Evolutionary conservation across 2,329 filamentous ascomycete genomes (phyloP), one percentile per base, ranked within the genome.

Genomic region (Aphanoascus verrucosus): DNA sequence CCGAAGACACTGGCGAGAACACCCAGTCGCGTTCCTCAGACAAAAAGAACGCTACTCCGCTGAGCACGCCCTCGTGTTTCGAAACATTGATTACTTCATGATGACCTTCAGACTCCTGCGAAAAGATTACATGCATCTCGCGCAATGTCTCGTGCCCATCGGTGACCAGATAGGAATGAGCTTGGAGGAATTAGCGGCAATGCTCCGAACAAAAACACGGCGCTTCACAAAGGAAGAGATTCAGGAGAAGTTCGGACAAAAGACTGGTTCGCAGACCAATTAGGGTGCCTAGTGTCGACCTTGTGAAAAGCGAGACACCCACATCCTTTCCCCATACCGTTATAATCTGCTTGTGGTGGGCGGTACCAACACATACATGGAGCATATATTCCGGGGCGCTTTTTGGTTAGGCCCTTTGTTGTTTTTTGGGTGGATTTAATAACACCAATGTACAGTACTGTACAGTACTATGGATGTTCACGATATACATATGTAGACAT

Each of bases 31-130:
- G 5, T 88, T 91, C 67, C 71, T 90, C 1, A 76, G 82, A 60
- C 78, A 81, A 44, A 88, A 88, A 67, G 69, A 78, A 20, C 77
- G 75, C 2, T 91, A 90, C 62, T 74, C 79, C 0, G 68, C 74
- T 6, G 82, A 88, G 62, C 72, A 81, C 17, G 86, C 86, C 0
- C 75, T 91, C 5, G 83, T 89, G 5, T 90, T 91, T 64, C 82
- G 85, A 66, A 83, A 89, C 62, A 88, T 91, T 61, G 86, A 90
- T 67, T 91, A 87, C 64, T 70, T 90, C 49, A 84, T 88, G 75
- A 79, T 90, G 56, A 88, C 86, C 0, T 66, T 86, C 34, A 77
- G 77, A 42, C 68, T 90, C 15, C 62, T 90, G 61, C 74, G 74
- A 55, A 87, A 88, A 66, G 81, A 90, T 63, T 91, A 91, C 61